phyloP scores from a whole-genome alignment of 495 filamentous ascomycete species.

The Xylaria longipes region DNA sequence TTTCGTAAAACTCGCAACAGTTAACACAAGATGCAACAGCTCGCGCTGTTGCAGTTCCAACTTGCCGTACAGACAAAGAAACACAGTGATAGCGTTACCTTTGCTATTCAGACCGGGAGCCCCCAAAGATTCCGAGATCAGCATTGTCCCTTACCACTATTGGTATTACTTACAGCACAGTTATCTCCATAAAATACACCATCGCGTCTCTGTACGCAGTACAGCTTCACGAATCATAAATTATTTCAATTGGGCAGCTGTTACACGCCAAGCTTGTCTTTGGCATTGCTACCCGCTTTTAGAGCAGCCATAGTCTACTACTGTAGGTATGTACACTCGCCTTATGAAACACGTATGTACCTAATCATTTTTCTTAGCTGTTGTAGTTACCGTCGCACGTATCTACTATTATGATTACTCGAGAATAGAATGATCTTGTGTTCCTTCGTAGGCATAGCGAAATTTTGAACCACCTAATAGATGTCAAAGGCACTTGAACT shows the following conservation, averaged over 20 bases:
- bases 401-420: too few relatives aligned
- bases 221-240: constrained; percentile 11
- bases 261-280: not conserved
- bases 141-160: not conserved
- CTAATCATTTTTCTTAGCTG: too few relatives aligned
- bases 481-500: too few relatives aligned
- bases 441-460: too few relatives aligned
- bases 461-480: too few relatives aligned
- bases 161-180: not conserved
- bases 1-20: not conserved
- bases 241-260: not conserved
- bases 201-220: not conserved
- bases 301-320: not conserved
- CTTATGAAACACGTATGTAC: too few relatives aligned
- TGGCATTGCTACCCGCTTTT: not conserved
- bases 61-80: not conserved
- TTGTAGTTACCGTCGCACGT: too few relatives aligned
- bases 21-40: too few relatives aligned
- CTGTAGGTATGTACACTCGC: too few relatives aligned
- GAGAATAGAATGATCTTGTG: too few relatives aligned
- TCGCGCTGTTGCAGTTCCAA: not conserved
- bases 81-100: not conserved
- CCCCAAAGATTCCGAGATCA: constrained; percentile 1
- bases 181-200: not conserved
- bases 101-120: not conserved